Percentiles rank a stretch among this genome's conserved stretches.
phyloP scores from a whole-genome alignment of 108 stramenopile genomes.

The Hondaea fermentalgiana region DNA sequence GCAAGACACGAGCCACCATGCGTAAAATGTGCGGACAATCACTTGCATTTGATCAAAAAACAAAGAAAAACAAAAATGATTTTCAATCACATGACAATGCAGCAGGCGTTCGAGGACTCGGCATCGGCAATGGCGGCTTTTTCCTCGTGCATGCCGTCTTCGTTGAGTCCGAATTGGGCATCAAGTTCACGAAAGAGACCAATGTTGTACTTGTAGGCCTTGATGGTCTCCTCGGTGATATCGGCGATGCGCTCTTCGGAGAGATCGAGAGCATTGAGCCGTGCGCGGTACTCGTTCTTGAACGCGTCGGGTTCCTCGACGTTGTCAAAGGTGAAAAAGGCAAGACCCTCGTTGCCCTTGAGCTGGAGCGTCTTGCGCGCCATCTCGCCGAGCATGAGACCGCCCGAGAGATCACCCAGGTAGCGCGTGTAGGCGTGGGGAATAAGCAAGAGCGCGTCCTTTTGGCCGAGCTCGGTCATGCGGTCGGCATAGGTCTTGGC shows the following conservation, averaged over 20 bases:
- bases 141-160: no score
- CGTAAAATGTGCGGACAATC: no score
- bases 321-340: background rate
- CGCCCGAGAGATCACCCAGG: background rate
- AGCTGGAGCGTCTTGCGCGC: background rate
- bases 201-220: background rate
- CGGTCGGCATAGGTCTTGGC: background rate
- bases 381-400: background rate
- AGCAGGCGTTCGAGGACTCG: no score
- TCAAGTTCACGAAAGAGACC: background rate
- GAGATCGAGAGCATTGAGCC: background rate
- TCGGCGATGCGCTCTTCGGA: background rate
- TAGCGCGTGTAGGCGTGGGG: slow-evolving; percentile 10
- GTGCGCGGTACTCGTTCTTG: background rate
- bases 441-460: background rate
- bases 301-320: background rate
- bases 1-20: no score
- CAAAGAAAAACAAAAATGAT: no score
- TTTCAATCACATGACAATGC: no score
- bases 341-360: background rate
- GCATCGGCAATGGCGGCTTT: no score
- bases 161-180: background rate
- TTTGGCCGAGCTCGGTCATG: background rate
- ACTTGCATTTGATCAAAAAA: no score
- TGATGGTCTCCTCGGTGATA: background rate